Percentiles rank a stretch among this genome's conserved stretches.
phyloP scores from a whole-genome alignment of 2,329 filamentous ascomycete genomes.

The Penicillium thymicola region DNA sequence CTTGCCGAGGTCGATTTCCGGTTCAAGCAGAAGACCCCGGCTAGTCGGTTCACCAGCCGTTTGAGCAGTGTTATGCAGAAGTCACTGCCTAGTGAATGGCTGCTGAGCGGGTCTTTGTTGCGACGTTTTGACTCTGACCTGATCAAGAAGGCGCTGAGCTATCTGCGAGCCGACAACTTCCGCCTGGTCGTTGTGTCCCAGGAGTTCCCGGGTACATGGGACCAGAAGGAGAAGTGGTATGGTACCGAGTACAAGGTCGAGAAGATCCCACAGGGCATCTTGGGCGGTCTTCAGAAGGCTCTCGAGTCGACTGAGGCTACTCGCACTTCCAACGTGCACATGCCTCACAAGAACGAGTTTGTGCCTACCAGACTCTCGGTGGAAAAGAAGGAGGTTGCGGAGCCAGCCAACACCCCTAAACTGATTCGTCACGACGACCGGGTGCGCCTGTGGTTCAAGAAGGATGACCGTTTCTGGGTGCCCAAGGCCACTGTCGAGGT shows the following conservation, averaged over 20 bases:
- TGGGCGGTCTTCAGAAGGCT: slow-evolving; percentile 67
- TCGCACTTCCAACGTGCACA: slow-evolving; percentile 68
- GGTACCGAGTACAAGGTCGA: slow-evolving; percentile 89
- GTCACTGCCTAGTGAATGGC: slow-evolving; percentile 77
- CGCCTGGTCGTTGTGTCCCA: slow-evolving; percentile 78
- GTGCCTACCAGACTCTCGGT: slow-evolving; percentile 91
- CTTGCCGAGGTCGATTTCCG: slow-evolving; percentile 92
- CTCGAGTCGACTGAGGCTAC: slow-evolving; percentile 55
- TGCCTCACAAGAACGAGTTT: slow-evolving; percentile 93
- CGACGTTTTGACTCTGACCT: slow-evolving; percentile 75
- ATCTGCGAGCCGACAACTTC: slow-evolving; percentile 83
- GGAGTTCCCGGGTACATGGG: slow-evolving; percentile 78
- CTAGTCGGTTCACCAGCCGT: slow-evolving; percentile 82
- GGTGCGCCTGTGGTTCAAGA: slow-evolving; percentile 92
- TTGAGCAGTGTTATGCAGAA: slow-evolving; percentile 89
- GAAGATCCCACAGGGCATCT: slow-evolving; percentile 71
- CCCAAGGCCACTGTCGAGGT: slow-evolving; percentile 87
- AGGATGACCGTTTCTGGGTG: slow-evolving; percentile 98
- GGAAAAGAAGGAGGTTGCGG: slow-evolving; percentile 84
- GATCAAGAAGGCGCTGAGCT: slow-evolving; percentile 70
- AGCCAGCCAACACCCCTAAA: slow-evolving; percentile 69
- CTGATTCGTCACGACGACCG: slow-evolving; percentile 80
- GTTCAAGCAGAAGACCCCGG: slow-evolving; percentile 88
- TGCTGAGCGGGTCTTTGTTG: slow-evolving; percentile 77
- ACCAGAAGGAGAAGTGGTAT: slow-evolving; percentile 94